Percentiles rank a stretch among this genome's conserved stretches.
phyloP scores from a whole-genome alignment of 306 rosid genomes.

The Lathyrus oleraceus region DNA sequence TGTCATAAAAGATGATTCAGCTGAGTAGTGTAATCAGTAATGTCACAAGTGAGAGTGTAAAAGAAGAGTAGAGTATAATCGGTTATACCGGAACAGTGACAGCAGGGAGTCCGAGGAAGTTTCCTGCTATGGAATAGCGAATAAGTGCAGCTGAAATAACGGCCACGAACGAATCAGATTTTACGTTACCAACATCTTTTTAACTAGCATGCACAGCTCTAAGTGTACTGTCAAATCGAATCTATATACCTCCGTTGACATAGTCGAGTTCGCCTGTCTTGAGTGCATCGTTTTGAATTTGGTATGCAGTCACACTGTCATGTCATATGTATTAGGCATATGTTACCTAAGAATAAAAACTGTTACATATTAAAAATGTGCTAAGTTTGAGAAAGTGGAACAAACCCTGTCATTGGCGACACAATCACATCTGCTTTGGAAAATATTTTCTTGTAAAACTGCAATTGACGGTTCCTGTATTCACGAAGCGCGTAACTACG shows the following conservation, averaged over 20 bases:
- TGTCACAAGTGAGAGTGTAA: background rate
- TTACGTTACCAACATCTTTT: background rate
- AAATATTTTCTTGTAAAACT: constrained; percentile 68
- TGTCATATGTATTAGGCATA: constrained; percentile 25
- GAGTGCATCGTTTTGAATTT: constrained; percentile 69
- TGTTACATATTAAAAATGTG: background rate
- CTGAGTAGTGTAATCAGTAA: background rate
- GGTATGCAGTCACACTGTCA: constrained; percentile 88
- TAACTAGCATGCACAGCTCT: background rate
- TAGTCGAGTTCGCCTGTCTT: constrained; percentile 96
- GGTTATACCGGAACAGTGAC: constrained; percentile 67
- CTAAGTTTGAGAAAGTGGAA: constrained; percentile 24
- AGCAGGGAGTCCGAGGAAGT: constrained; percentile 87
- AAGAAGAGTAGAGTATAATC: constrained; percentile 29
- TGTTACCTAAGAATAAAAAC: constrained; percentile 1
- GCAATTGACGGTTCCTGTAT: constrained; percentile 84
- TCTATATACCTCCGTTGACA: constrained; percentile 74
- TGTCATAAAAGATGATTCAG: constrained; percentile 26
- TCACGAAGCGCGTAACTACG: background rate
- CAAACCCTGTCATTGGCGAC: constrained; percentile 85
- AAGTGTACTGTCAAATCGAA: background rate
- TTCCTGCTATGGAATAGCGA: constrained; percentile 79
- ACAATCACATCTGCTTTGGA: constrained; percentile 80
- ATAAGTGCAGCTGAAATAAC: constrained; percentile 79
- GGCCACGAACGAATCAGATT: constrained; percentile 12